Conservation (phyloP, 805 yeast species). For the Candida suzukii region DNA sequence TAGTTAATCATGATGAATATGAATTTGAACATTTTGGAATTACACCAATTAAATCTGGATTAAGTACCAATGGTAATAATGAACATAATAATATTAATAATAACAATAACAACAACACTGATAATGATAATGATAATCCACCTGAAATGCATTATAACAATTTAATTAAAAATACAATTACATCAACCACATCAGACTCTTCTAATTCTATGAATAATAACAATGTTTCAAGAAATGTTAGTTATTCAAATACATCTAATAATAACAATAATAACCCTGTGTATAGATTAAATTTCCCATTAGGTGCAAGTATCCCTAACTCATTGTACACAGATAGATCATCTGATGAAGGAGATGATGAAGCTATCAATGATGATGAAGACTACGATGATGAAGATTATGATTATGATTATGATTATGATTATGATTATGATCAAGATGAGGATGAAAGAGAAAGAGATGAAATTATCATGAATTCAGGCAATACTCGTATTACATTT, state of each 20-base stretch:
- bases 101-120: neutral
- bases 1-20: neutral
- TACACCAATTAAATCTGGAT: neutral
- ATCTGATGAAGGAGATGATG: conserved; percentile 1
- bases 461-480: neutral
- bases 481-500: neutral
- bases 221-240: neutral
- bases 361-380: neutral
- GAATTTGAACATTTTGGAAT: too few relatives aligned
- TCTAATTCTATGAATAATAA: neutral
- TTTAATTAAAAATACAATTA: neutral
- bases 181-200: neutral
- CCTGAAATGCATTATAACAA: neutral
- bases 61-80: neutral
- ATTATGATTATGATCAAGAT: neutral
- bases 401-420: neutral
- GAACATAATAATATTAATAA: neutral
- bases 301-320: conserved; percentile 1
- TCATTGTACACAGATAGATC: conserved; percentile 9
- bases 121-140: neutral
- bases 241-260: neutral
- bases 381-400: conserved; percentile 11
- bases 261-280: neutral
- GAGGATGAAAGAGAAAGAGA: conserved; percentile 10
- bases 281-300: neutral